These are phyloP conservation scores for Ophiocordyceps unilateralis DNA, from an alignment of 2,329 filamentous ascomycete genomes.

Conservation along the genomic window DNA sequence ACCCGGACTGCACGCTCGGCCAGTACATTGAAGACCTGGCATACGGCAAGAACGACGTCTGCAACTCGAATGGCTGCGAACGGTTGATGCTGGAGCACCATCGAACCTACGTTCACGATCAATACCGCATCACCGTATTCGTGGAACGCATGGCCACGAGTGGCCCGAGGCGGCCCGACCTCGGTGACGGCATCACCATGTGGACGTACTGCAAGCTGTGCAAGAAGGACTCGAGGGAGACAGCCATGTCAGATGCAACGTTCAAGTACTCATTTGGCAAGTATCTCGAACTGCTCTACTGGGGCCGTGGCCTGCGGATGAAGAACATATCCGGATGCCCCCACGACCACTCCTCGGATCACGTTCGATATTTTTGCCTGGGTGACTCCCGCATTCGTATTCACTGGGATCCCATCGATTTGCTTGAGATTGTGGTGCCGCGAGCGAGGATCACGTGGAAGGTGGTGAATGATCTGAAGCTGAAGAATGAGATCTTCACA, in stretches of 20 bases:
- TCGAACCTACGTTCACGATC: constrained; percentile 90
- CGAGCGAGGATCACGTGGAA: constrained; percentile 90
- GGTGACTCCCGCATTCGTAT: constrained; percentile 73
- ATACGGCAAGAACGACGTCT: constrained; percentile 56
- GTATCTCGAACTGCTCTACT: constrained; percentile 94
- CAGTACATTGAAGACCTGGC: constrained; percentile 91
- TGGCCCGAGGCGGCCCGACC: constrained; percentile 22
- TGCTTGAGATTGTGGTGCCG: constrained; percentile 89
- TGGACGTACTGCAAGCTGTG: constrained; percentile 95
- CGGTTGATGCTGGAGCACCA: constrained; percentile 84
- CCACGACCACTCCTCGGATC: constrained; percentile 84
- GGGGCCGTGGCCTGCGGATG: constrained; percentile 68
- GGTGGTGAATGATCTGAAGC: constrained; percentile 76
- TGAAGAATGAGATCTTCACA: constrained; percentile 83
- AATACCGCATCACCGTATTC: constrained; percentile 82
- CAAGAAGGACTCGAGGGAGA: constrained; percentile 73
- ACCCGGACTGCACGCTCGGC: constrained; percentile 82
- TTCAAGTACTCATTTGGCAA: constrained; percentile 99
- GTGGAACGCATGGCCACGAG: constrained; percentile 44
- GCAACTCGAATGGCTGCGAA: constrained; percentile 71
- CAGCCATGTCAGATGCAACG: constrained; percentile 80
- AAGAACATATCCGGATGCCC: constrained; percentile 56
- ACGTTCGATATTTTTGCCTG: constrained; percentile 83
- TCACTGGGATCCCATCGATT: constrained; percentile 81
- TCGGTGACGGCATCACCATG: constrained; percentile 61